Base-by-base conservation (phyloP, 2,329 filamentous ascomycete species). In the Fusarium incarnatum region DNA sequence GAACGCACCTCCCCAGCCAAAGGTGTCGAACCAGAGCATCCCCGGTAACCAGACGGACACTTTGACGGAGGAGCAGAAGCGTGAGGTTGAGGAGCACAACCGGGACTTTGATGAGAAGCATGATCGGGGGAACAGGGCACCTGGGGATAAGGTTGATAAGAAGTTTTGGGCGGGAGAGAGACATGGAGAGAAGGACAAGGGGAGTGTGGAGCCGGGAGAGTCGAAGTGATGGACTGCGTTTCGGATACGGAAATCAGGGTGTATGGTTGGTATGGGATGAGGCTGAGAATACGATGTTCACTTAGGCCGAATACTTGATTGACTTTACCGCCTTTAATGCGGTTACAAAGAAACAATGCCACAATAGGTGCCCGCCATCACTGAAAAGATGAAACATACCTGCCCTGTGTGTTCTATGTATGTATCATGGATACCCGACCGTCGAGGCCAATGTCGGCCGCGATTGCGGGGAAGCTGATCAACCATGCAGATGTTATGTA, bases 41-140 rank as follows among this genome's bases (percentile, higher is more conserved):
- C 80, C 82, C 0, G 81, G 79, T 5, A 73, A 76, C 6, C 49
- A 72, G 15, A 56, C 53, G 2, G 70, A 78, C 54, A 74, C 78
- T 9, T 72, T 87, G 64, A 84, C 79, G 23, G 78, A 84, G 60
- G 85, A 86, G 75, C 85, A 88, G 78, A 81, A 85, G 76, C 79
- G 79, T 45, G 87, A 89, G 77, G 88, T 89, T 18, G 83, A 88
- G 55, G 75, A 82, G 77, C 88, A 90, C 73, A 90, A 90, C 64
- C 68, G 66, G 68, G 86, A 89, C 1, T 89, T 90, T 75, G 85
- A 85, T 49, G 74, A 82, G 71, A 84, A 83, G 67, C 84, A 89
- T 71, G 87, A 86, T 60, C 80, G 77, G 15, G 81, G 83, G 0
- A 71, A 78, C 8, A 46, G 69, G 5, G 83, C 84, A 1, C 78